Evolutionary conservation across 495 filamentous ascomycete species (phyloP), one percentile per base, ranked within the genome.

Genomic region (Hyaloscypha variabilis): DNA sequence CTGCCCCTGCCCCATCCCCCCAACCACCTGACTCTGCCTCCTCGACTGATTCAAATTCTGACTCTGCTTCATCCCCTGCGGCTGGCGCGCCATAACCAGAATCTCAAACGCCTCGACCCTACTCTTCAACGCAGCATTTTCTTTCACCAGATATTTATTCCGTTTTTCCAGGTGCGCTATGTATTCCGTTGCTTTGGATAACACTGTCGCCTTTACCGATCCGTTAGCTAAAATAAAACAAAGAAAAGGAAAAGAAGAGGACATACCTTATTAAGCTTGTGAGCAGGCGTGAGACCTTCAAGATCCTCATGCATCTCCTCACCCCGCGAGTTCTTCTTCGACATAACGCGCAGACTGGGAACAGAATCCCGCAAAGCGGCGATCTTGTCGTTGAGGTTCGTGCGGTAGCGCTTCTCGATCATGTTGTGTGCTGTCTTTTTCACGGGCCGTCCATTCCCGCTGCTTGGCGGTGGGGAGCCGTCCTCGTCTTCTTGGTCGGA

Each of bases 341-440:
- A 83, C 79, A 90, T 89, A 64, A 90, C 85, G 25, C 93, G 85
- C 30, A 97, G 79, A 69, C 89, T 93, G 0, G 95, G 95, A 2
- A 99, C 91, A 71, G 90, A 92, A 73, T 96, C 91, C 69, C 93
- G 81, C 51, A 99, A 77, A 52, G 92, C 93, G 53, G 92, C 89
- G 67, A 99, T 97, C 79, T 97, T 99, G 66, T 97, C 93, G 69
- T 97, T 97, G 60, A 99, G 80, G 72, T 99, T 99, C 19, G 90
- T 96, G 64, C 95, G 88, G 74, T 99, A 99, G 59, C 95, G 83
- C 78, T 97, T 97, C 77, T 99, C 95, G 63, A 99, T 96, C 83
- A 97, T 93, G 72, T 97, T 97, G 74, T 99, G 95, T n/a, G 94
- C 91, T 59, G 93, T 94, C 81, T 97, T 97, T 81, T 96, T 97